Percentiles rank a stretch among this genome's conserved stretches.
These are phyloP conservation scores for Colletotrichum sp. DNA, from an alignment of 2,329 filamentous ascomycete genomes.

Conservation along the genomic window DNA sequence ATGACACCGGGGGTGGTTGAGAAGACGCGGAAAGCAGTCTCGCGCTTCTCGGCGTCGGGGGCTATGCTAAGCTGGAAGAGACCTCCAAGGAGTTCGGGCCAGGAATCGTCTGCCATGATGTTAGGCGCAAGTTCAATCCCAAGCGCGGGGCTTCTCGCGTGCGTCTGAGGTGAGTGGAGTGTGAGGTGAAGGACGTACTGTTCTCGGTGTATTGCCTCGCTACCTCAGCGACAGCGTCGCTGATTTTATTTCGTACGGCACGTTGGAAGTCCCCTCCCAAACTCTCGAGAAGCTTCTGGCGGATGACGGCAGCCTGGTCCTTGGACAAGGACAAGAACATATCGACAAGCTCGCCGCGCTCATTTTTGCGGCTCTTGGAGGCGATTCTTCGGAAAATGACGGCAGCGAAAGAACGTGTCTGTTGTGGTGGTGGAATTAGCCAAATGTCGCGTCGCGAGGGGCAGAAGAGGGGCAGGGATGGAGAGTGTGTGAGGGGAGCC, in stretches of 20 bases:
- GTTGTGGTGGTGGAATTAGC: slow-evolving; percentile 11
- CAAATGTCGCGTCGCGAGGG: not conserved
- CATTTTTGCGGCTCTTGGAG: slow-evolving; percentile 83
- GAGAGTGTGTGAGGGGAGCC: not conserved
- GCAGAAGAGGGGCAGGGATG: slow-evolving; percentile 18
- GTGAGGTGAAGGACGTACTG: slow-evolving; percentile 59
- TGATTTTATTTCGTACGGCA: slow-evolving; percentile 89
- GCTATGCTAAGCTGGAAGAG: slow-evolving; percentile 93
- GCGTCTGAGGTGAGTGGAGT: not conserved
- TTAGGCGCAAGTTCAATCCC: not conserved
- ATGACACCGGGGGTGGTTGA: slow-evolving; percentile 94
- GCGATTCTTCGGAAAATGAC: slow-evolving; percentile 95
- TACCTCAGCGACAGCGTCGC: slow-evolving; percentile 95
- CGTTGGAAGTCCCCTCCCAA: slow-evolving; percentile 75
- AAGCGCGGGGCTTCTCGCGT: not conserved
- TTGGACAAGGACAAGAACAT: slow-evolving; percentile 81
- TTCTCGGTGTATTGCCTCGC: slow-evolving; percentile 94
- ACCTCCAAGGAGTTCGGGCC: slow-evolving; percentile 86
- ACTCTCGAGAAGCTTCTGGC: slow-evolving; percentile 81
- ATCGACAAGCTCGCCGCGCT: slow-evolving; percentile 75
- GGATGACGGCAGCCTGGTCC: slow-evolving; percentile 78
- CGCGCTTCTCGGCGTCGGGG: slow-evolving; percentile 80
- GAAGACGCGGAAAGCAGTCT: slow-evolving; percentile 94
- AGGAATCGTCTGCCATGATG: slow-evolving; percentile 69
- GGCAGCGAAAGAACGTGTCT: slow-evolving; percentile 90